Percentiles rank a stretch among this genome's conserved stretches.
phyloP scores from a whole-genome alignment of 78 protist genomes.

The Dictyostelium brefeldianum region DNA sequence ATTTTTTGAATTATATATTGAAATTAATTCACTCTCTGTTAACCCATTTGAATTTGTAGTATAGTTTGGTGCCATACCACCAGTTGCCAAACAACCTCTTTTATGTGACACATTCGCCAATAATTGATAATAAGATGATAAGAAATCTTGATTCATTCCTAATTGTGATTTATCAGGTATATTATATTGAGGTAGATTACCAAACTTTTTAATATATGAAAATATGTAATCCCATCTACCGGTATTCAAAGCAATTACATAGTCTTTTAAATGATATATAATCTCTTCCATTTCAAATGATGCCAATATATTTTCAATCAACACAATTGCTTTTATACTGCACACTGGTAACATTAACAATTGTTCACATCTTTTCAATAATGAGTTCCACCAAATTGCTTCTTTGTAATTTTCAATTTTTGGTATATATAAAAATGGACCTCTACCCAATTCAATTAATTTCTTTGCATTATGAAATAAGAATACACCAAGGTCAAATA shows the following conservation, averaged over 20 bases:
- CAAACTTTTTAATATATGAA: slow-evolving; percentile 80
- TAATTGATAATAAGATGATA: slow-evolving; percentile 69
- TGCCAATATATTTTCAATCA: slow-evolving; percentile 88
- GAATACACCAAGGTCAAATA: slow-evolving; percentile 85
- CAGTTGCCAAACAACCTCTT: slow-evolving; percentile 87
- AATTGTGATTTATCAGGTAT: slow-evolving; percentile 71
- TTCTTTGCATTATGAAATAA: slow-evolving; percentile 71
- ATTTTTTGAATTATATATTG: slow-evolving; percentile 56
- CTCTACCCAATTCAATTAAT: slow-evolving; percentile 12
- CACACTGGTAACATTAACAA: slow-evolving; percentile 8
- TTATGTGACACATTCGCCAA: slow-evolving; percentile 74
- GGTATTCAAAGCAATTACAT: slow-evolving; percentile 85
- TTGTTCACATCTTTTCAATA: slow-evolving; percentile 48
- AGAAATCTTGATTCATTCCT: slow-evolving; percentile 78
- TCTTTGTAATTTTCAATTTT: slow-evolving; percentile 85
- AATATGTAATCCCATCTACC: slow-evolving; percentile 92
- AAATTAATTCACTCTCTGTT: slow-evolving; percentile 27
- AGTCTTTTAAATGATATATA: slow-evolving; percentile 76
- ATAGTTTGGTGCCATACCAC: slow-evolving; percentile 89
- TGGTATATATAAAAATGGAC: slow-evolving; percentile 87
- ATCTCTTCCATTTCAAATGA: slow-evolving; percentile 90
- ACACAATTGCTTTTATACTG: slow-evolving; percentile 69
- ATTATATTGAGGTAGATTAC: slow-evolving; percentile 38
- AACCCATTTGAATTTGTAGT: slow-evolving; percentile 59
- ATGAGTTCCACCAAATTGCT: slow-evolving; percentile 75